Base-by-base conservation (phyloP, 495 filamentous ascomycete genomes). In the Daldinia caldariorum region DNA sequence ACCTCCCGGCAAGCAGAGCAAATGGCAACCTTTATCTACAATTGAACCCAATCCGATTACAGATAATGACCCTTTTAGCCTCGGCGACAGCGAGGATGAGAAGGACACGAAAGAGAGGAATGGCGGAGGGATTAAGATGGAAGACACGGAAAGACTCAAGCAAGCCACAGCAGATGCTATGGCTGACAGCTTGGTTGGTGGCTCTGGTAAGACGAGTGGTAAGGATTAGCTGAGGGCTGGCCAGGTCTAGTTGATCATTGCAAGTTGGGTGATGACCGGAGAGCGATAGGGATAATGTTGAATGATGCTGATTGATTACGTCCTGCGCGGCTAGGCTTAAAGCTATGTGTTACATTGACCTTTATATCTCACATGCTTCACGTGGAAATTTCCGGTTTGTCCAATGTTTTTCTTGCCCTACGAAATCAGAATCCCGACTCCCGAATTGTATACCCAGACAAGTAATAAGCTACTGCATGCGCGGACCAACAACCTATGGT, bases 51-150 rank as follows among this genome's bases (percentile, higher is more conserved):
- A 87, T 57, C 95, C 96, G 35, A 89, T 94, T 49, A 88, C 87
- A 9, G 94, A 99, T 67, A 92, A 96, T 71, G 95, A 99, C 74
- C 95, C 95, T 0, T 99, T 99, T 79, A 97, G 92, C 72, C 86
- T 99, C 9, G 95, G 95, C 2, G 95, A 99, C 73, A 97, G 94
- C 72, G 93, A 97, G 65, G 95, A 98, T 55, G 96, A 98, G 79
- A 91, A 91, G 67, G 94, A 93, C n/a, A 78, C 83, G 14, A 92
- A 91, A 78, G 74, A 83, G 20, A 80, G 77, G 87, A 90, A 81
- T 81, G 69, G 70, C 58, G 83, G 79, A 72, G 83, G 81, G 51
- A 81, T 82, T 64, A 86, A 88, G 65, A 71, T 83, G 63, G 88
- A 91, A 67, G 91, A 93, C 76, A 82, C 79, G 20, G 90, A 92